Base-by-base conservation (phyloP, 805 yeast genomes). In the Saccharomycopsis sp. region DNA sequence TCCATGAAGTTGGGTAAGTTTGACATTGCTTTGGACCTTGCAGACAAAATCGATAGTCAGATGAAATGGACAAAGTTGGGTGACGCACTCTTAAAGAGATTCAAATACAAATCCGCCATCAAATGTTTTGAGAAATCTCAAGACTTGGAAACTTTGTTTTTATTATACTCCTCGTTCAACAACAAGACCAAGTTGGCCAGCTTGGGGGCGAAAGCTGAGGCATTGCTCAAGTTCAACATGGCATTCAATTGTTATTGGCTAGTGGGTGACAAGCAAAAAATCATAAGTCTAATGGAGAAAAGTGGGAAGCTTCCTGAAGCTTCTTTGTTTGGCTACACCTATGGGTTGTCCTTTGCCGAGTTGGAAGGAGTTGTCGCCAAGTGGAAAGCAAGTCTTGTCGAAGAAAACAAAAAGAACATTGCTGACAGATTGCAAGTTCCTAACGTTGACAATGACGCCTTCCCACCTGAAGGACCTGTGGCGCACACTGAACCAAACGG, bases 191-290 rank as follows among this genome's bases (percentile, higher is more conserved):
- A 75, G 30, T 71, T 92, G 48, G 58, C 63, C 16, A 63, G 66
- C 41, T 68, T 89, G 29, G 95, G 92, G 4, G 65, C 67, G 41
- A 61, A 64, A 35, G 88, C 95, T 36, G 76, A 71, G 51, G 63
- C 58, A n/a, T 69, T 65, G 34, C 96, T 96, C 36, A 80, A 80
- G 57, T 84, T 77, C 61, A 92, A 92, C 59, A 67, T 88, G 43
- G 95, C 97, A 19, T 92, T 87, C 67, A 86, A 84, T 56, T 81
- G 95, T 9, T 77, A 77, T 59, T 92, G 97, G 97, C 66, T 77
- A 41, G 73, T 80, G 23, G 89, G 94, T 30, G 82, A 86, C 55
- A 66, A 75, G 29, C 62, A 64, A 13, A 66, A 69, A 31, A 81
- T 88, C 50, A 68, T 78, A 41, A 72, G 74, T 17, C 65, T 92